These are phyloP conservation scores for Curvularia verruculosa DNA, from an alignment of 2,329 filamentous ascomycete species.

Conservation along the genomic window DNA sequence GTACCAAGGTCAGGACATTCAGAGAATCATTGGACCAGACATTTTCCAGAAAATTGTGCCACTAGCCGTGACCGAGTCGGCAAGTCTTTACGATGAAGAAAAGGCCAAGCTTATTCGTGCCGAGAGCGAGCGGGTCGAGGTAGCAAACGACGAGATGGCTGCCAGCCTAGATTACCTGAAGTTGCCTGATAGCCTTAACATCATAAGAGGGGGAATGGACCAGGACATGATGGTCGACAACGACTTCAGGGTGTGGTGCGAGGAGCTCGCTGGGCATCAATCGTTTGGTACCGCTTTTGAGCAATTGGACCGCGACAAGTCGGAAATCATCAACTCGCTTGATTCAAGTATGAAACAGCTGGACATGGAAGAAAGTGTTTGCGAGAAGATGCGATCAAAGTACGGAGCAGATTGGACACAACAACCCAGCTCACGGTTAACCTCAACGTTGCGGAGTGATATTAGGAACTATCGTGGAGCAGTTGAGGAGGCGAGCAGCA, in stretches of 20 bases:
- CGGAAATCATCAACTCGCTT: slow-evolving; percentile 71
- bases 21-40: slow-evolving; percentile 94
- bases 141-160: slow-evolving; percentile 93
- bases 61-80: slow-evolving; percentile 93
- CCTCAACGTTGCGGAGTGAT: slow-evolving; percentile 83
- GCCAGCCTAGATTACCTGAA: slow-evolving; percentile 93
- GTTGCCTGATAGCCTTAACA: slow-evolving; percentile 84
- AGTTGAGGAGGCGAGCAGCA: slow-evolving; percentile 84
- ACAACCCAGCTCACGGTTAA: slow-evolving; percentile 89
- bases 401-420: slow-evolving; percentile 97
- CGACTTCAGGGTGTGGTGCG: slow-evolving; percentile 92
- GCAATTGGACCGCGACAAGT: slow-evolving; percentile 76
- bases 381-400: slow-evolving; percentile 98
- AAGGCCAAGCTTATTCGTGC: slow-evolving; percentile 95
- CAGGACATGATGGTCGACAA: slow-evolving; percentile 87
- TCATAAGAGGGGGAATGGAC: slow-evolving; percentile 90
- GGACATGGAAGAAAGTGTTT: slow-evolving; percentile 96
- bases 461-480: slow-evolving; percentile 87
- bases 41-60: slow-evolving; percentile 97
- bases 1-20: slow-evolving; percentile 96
- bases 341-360: slow-evolving; percentile 85
- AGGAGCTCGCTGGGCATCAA: slow-evolving; percentile 86
- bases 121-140: slow-evolving; percentile 91
- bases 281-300: slow-evolving; percentile 81
- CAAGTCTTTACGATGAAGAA: slow-evolving; percentile 96